Evolutionary conservation across 805 yeast genomes (phyloP), one percentile per base, ranked within the genome.

Genomic region (Starmerella lactis-condensi): DNA sequence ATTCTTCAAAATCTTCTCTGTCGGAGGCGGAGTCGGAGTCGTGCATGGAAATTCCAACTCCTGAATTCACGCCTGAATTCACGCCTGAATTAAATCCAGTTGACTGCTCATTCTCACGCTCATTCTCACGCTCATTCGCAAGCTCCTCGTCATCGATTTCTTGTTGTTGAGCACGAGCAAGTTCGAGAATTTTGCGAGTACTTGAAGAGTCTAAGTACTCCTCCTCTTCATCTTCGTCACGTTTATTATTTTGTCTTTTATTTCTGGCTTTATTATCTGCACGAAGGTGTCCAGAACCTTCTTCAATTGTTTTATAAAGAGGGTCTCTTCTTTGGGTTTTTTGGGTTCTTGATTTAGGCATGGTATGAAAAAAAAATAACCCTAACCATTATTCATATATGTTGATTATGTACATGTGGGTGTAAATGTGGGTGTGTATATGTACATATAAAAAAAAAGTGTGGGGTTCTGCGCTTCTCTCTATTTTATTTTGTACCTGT

Each of bases 131-230:
- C 5, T 11, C 24, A 12, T 14, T 11, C 6, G 12, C 33, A 5
- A 39, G 44, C 14, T 48, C 53, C 27, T 78, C 93, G 29, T 61
- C 71, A 32, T 70, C 83, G 14, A 83, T 52, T 50, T 89, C 99
- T 27, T 77, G 82, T 54, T 82, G 94, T 58, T 89, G 99, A 46
- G 76, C 85, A 44, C 67, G 72, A 13, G 98, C 99, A 39, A 89
- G 62, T 51, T 76, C 78, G 42, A 89, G 61, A 53, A 89, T 83
- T 56, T 70, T 79, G 53, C 91, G 64, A 1, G 95, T 78, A 19
- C 79, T 59, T 13, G 69, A 61, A 13, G 95, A 76, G 57, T 85
- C 94, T 24, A 89, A 62, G 43, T 58, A 74, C 26, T 64, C 71
- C 28, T 72, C 82, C 17, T 64, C 72, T 36, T 61, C 65, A 9